Conservation (phyloP, 2,329 filamentous ascomycete species). For the Talaromyces sp. region DNA sequence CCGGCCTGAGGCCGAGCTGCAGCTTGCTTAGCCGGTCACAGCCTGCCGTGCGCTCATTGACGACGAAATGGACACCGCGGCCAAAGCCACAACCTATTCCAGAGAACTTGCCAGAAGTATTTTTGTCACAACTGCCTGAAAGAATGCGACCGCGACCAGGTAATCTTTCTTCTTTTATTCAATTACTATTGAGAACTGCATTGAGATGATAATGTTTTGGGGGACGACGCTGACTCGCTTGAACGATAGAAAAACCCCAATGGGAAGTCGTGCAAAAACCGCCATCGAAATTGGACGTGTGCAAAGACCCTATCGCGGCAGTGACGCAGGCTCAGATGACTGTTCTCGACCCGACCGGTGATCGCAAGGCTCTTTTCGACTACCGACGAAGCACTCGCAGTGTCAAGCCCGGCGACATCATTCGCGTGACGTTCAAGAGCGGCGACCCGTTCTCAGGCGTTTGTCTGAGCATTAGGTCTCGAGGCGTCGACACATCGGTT, state of each 20-base stretch:
- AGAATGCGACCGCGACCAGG: constrained; percentile 33
- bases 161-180: constrained; percentile 16
- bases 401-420: constrained; percentile 79
- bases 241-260: constrained; percentile 37
- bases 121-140: constrained; percentile 38
- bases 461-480: constrained; percentile 76
- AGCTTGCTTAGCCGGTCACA: constrained; percentile 35
- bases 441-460: constrained; percentile 89
- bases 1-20: constrained; percentile 60
- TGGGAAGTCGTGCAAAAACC: constrained; percentile 51
- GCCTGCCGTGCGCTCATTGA: constrained; percentile 44
- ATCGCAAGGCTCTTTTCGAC: constrained; percentile 75
- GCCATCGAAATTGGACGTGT: constrained; percentile 27
- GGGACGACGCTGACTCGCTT: not conserved
- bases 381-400: constrained; percentile 67
- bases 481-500: constrained; percentile 85
- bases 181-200: not conserved
- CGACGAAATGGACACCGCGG: constrained; percentile 43
- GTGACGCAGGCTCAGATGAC: constrained; percentile 66
- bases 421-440: constrained; percentile 79
- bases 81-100: constrained; percentile 37
- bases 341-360: constrained; percentile 76
- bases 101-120: constrained; percentile 35
- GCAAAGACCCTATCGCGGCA: constrained; percentile 60
- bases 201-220: not conserved